Evolutionary conservation across 1,139 yeast species (phyloP).

Genomic region (Hyphopichia khmerensis): DNA sequence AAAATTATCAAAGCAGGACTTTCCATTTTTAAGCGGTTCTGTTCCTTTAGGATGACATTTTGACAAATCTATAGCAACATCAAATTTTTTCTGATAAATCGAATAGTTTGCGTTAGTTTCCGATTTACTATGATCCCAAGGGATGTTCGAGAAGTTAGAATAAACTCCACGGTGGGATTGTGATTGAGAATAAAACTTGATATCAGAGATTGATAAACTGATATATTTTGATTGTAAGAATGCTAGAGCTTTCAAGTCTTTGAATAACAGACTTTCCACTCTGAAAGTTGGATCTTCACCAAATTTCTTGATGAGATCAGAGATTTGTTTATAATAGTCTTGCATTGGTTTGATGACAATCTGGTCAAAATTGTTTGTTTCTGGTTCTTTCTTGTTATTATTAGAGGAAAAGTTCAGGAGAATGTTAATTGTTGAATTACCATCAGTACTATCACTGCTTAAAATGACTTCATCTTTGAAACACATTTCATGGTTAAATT

Average conservation of each 20-base stretch:
- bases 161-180: slow-evolving; percentile 19
- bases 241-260: slow-evolving; percentile 40
- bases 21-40: slow-evolving; percentile 19
- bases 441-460: slow-evolving; percentile 8
- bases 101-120: slow-evolving; percentile 14
- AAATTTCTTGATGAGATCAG: slow-evolving; percentile 28
- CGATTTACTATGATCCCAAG: slow-evolving; percentile 21
- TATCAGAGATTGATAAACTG: slow-evolving; percentile 19
- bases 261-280: slow-evolving; percentile 36
- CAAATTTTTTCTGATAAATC: slow-evolving; percentile 27
- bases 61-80: slow-evolving; percentile 23
- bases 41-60: slow-evolving; percentile 26
- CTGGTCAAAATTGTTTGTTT: slow-evolving; percentile 28
- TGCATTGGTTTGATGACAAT: slow-evolving; percentile 32
- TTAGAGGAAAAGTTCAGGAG: neutral
- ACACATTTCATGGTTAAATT: slow-evolving; percentile 42
- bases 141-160: slow-evolving; percentile 18
- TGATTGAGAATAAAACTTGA: slow-evolving; percentile 13
- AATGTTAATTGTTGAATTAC: neutral
- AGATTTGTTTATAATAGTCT: slow-evolving; percentile 26
- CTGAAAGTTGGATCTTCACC: slow-evolving; percentile 33
- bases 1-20: slow-evolving; percentile 19
- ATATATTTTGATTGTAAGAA: slow-evolving; percentile 33
- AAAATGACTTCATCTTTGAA: slow-evolving; percentile 27
- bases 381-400: slow-evolving; percentile 17